phyloP scores from a whole-genome alignment of 78 protist genomes.

The Dictyostelium brefeldianum region DNA sequence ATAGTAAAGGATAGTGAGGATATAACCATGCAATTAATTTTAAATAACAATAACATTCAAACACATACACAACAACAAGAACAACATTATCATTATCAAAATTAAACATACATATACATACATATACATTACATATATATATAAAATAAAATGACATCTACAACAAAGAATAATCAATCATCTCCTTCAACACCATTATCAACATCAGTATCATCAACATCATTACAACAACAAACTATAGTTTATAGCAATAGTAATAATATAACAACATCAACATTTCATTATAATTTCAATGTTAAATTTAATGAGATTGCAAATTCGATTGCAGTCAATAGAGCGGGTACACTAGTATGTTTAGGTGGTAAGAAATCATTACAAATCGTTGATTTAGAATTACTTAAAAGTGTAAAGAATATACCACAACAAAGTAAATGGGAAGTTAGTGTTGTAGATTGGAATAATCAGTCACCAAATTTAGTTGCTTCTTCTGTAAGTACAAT shows the following conservation, averaged over 20 bases:
- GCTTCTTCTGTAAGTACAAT: conserved; percentile 84
- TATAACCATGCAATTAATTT: too few relatives aligned
- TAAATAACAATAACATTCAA: too few relatives aligned
- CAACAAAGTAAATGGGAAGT: conserved; percentile 81
- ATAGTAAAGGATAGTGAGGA: too few relatives aligned
- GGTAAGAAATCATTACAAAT: conserved; percentile 68
- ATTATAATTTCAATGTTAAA: conserved; percentile 45
- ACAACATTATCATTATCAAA: background rate
- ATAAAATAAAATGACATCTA: background rate
- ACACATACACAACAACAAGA: background rate
- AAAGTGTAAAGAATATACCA: conserved; percentile 31
- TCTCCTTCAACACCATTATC: background rate
- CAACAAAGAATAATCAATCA: background rate
- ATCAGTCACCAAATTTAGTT: conserved; percentile 33
- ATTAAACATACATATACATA: background rate
- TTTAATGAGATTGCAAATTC: conserved; percentile 75
- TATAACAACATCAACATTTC: conserved; percentile 14
- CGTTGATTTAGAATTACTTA: conserved; percentile 43
- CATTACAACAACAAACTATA: background rate
- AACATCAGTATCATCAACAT: background rate
- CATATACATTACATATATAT: background rate
- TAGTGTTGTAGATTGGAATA: conserved; percentile 82
- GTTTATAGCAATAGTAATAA: background rate
- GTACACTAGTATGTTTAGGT: conserved; percentile 68
- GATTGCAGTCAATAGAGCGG: conserved; percentile 71